Conservation (phyloP, 768 basidiomycete genomes). For the Agrocybe pediades region DNA sequence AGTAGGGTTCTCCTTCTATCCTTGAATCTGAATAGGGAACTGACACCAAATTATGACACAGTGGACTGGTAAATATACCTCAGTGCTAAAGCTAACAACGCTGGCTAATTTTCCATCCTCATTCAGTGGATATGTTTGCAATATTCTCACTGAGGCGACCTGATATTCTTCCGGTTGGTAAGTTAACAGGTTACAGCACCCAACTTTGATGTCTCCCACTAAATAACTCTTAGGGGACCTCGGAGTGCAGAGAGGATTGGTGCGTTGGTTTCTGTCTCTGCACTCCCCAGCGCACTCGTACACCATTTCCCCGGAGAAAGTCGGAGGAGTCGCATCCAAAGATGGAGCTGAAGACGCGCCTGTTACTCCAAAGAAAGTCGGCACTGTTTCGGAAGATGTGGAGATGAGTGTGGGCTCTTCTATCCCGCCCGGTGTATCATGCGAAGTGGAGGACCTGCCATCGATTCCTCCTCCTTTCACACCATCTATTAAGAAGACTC, state of each 20-base stretch:
- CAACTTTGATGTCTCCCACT: neutral
- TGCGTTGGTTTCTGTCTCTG: constrained; percentile 67
- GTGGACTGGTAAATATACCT: constrained; percentile 58
- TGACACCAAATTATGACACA: constrained; percentile 21
- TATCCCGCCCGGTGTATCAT: constrained; percentile 32
- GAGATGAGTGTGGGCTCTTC: constrained; percentile 30
- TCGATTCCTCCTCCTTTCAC: constrained; percentile 61
- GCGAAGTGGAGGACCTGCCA: constrained; percentile 30
- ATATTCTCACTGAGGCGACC: constrained; percentile 87
- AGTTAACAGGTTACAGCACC: constrained; percentile 3
- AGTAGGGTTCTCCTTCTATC: constrained; percentile 39
- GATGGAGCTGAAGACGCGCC: constrained; percentile 12
- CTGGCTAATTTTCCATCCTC: neutral
- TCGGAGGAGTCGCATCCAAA: constrained; percentile 24
- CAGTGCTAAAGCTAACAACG: neutral
- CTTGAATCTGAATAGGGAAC: neutral
- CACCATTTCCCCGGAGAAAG: constrained; percentile 53
- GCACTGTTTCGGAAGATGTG: constrained; percentile 27
- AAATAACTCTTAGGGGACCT: constrained; percentile 60
- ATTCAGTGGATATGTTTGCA: constrained; percentile 86
- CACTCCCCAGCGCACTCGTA: constrained; percentile 55
- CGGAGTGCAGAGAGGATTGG: constrained; percentile 76
- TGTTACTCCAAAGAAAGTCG: constrained; percentile 8
- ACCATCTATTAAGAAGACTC: constrained; percentile 63
- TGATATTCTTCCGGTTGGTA: constrained; percentile 63